Base-by-base conservation (phyloP, 257 asterid genomes). In the Ophiorrhiza pumila region DNA sequence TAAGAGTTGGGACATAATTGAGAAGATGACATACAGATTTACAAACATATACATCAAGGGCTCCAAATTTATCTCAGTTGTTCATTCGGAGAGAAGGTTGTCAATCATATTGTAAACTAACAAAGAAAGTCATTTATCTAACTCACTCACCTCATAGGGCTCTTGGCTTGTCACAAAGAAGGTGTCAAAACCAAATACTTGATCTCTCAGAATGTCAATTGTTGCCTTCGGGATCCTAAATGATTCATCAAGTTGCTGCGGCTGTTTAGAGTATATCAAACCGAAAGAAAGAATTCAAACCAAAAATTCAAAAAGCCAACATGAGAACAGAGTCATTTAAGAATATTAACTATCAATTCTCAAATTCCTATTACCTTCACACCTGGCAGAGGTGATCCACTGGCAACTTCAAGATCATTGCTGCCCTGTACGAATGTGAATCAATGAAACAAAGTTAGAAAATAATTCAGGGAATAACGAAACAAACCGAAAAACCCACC, bases 301-400 rank as follows among this genome's bases (percentile, higher is more conserved):
- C n/a, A n/a, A 22, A 71, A 63, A 35, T 17, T 57, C 59, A 18
- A 39, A 65, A 68, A 47, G 52, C 27, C 61, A 49, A 53, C 25
- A 62, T 45, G 49, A 34, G 7, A 55, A 46, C 47, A 57, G 68
- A 70, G 43, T 45, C 72, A 65, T 9, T 27, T 71, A 58, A 57
- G 39, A 68, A 37, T 57, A 70, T 22, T 31, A 47, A 25, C 13
- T 22, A 50, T 71, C 45, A 47, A 71, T 77, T 70, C 60, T 70
- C 81, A 69, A 83, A 62, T 75, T 69, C 61, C 73, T 63, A 88
- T 87, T 91, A 94, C 99, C 99, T 91, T 90, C 87, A 91, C 79
- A 84, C 96, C 99, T 79, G 97, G 99, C 67, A 94, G 92, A 66
- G 97, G 99, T 5, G 99, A 94, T 69, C 97, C 97, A 83, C 90